Evolutionary conservation across 345 rosid species (phyloP), one percentile per base, ranked within the genome.

Genomic region (Aquilaria yunnanensis): DNA sequence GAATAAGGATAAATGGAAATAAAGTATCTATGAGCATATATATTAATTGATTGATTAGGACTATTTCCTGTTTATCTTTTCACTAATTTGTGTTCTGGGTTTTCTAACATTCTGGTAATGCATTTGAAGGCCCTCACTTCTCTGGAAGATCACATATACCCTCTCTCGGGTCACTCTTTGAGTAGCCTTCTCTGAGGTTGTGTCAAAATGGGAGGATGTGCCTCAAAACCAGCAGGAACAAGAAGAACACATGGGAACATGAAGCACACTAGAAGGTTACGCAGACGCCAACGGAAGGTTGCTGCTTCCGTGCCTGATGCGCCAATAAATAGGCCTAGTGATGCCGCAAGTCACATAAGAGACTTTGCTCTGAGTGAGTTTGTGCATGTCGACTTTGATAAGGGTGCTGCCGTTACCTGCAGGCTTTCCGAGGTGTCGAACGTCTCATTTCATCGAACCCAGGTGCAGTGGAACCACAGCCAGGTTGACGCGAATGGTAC

Each of bases 391-490:
- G 81, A 84, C 68, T 86, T 81, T 14, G 84, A 80, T 37, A 81
- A 78, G 46, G 79, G 78, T 4, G 72, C 80, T 9, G 81, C 85
- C 14, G 63, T 81, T 56, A 73, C 80, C 58, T 77, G 87, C 77
- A 80, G 74, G 67, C 73, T 81, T 75, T 80, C 86, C 54, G 91
- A 81, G 55, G 74, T 80, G 67, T 70, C 94, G 16, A 81, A 80
- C 57, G 69, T 71, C 80, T 73, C 65, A 41, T 85, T 81, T 68
- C 94, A 85, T 66, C 64, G 72, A 50, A 83, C 88, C 59, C 95
- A 90, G 74, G 67, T 87, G 60, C 96, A 86, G 67, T 83, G 91
- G 94, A 86, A 86, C 80, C 82, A 80, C 59, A 75, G 85, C 66
- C 93, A 82, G 68, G 76, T 76, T 56, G 88, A 83, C 70, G 79